Conservation (phyloP, 1,139 yeast species). For the Pichia sp. region DNA sequence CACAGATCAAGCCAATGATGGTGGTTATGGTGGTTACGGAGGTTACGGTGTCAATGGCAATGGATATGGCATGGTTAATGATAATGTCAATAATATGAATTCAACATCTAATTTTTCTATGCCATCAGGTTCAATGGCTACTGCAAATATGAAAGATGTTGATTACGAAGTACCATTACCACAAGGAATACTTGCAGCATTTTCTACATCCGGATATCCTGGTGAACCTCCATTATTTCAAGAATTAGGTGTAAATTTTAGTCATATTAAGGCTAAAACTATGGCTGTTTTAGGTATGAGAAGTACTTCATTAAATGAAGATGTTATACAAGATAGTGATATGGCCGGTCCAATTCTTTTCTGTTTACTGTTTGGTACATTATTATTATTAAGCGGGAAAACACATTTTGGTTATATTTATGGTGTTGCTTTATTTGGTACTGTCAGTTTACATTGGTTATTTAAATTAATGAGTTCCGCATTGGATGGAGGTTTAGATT, state of each 20-base stretch:
- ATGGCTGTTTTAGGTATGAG: constrained; percentile 62
- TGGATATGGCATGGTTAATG: neutral
- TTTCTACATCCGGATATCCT: constrained; percentile 88
- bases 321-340: constrained; percentile 85
- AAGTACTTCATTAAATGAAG: constrained; percentile 32
- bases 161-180: constrained; percentile 47
- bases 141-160: constrained; percentile 13
- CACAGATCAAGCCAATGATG: neutral
- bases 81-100: neutral
- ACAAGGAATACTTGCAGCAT: constrained; percentile 81
- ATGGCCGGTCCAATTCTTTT: constrained; percentile 93
- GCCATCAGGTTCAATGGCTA: constrained; percentile 30
- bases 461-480: constrained; percentile 75
- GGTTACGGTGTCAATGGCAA: constrained; percentile 1
- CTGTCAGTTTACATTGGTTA: constrained; percentile 73
- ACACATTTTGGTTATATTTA: constrained; percentile 95
- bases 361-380: constrained; percentile 82
- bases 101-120: constrained; percentile 11
- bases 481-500: constrained; percentile 40
- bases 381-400: constrained; percentile 78
- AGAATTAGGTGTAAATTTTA: constrained; percentile 89
- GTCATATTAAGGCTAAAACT: constrained; percentile 81
- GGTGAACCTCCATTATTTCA: constrained; percentile 90
- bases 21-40: constrained; percentile 2
- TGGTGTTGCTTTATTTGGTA: constrained; percentile 92